A percentile compares a stretch with the other conserved stretches of the same genome.
Conservation (phyloP, 768 basidiomycete genomes). For the Leccinum fibrillosum region DNA sequence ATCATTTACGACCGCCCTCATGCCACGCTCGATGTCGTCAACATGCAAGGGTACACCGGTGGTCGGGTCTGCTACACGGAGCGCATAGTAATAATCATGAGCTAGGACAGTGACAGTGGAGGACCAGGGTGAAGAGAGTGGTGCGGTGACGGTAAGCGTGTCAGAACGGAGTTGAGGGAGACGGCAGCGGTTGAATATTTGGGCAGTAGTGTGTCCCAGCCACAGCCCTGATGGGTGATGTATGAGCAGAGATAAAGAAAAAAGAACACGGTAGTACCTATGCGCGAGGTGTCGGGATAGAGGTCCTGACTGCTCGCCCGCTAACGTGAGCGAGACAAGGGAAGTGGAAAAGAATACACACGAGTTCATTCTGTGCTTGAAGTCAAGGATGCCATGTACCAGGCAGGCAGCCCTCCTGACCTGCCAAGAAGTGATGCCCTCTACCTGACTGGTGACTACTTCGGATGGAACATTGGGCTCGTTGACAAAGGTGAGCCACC, state of each 20-base stretch:
- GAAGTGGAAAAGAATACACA: conserved; percentile 34
- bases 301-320: conserved; percentile 54
- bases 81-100: conserved; percentile 75
- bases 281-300: conserved; percentile 67
- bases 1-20: conserved; percentile 52
- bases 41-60: conserved; percentile 32
- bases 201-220: conserved; percentile 54
- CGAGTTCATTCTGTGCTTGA: conserved; percentile 64
- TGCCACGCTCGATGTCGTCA: conserved; percentile 41
- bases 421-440: conserved; percentile 75
- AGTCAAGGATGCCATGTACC: conserved; percentile 64
- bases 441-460: conserved; percentile 24
- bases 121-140: conserved; percentile 38
- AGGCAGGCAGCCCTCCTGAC: conserved; percentile 83
- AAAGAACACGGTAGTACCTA: conserved; percentile 42
- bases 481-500: conserved; percentile 88
- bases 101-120: conserved; percentile 65
- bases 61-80: conserved; percentile 52
- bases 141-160: conserved; percentile 44
- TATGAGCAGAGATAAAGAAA: not conserved
- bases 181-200: conserved; percentile 48
- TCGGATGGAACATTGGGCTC: conserved; percentile 58
- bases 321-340: conserved; percentile 5
- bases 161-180: conserved; percentile 71
- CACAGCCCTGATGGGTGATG: conserved; percentile 46